A percentile compares a stretch with the other conserved stretches of the same genome.
Conservation (phyloP, 2,329 filamentous ascomycete species). For the Pyrenophora tritici-repentis region DNA sequence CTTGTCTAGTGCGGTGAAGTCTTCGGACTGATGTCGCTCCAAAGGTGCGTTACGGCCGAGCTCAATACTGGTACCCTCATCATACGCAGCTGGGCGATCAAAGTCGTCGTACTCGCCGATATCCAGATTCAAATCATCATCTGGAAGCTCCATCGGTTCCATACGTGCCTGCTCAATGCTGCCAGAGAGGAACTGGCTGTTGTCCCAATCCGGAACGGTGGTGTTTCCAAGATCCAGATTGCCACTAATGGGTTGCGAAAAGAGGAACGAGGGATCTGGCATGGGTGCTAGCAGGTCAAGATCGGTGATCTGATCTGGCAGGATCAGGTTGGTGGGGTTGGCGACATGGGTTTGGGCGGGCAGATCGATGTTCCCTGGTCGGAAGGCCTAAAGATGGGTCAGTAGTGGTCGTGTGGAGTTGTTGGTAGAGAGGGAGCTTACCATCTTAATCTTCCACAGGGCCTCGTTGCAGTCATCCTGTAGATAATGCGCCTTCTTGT, state of each 20-base stretch:
- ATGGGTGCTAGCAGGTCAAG: conserved; percentile 80
- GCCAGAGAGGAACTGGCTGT: conserved; percentile 80
- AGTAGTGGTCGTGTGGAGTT: conserved; percentile 13
- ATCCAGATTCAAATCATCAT: conserved; percentile 65
- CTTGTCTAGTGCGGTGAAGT: conserved; percentile 57
- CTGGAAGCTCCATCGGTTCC: conserved; percentile 49
- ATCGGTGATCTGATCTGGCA: conserved; percentile 91
- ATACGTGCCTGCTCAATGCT: conserved; percentile 60
- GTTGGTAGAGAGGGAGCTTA: conserved; percentile 47
- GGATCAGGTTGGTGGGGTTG: conserved; percentile 82
- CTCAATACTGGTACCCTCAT: conserved; percentile 71
- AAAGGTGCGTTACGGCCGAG: conserved; percentile 83
- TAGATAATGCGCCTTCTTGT: conserved; percentile 93
- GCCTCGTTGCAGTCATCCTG: conserved; percentile 98
- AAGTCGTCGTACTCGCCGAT: conserved; percentile 59
- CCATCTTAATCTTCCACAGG: conserved; percentile 98
- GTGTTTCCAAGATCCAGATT: conserved; percentile 46
- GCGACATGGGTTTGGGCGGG: conserved; percentile 76
- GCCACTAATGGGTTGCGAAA: conserved; percentile 69
- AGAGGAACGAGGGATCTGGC: conserved; percentile 82
- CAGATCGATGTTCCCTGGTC: conserved; percentile 93
- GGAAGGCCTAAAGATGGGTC: conserved; percentile 69
- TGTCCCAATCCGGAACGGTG: conserved; percentile 59
- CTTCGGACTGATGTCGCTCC: conserved; percentile 49
- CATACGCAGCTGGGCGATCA: conserved; percentile 17